Evolutionary conservation across 2,329 filamentous ascomycete genomes (phyloP).

Genomic region (Pestalotiopsis sp.): DNA sequence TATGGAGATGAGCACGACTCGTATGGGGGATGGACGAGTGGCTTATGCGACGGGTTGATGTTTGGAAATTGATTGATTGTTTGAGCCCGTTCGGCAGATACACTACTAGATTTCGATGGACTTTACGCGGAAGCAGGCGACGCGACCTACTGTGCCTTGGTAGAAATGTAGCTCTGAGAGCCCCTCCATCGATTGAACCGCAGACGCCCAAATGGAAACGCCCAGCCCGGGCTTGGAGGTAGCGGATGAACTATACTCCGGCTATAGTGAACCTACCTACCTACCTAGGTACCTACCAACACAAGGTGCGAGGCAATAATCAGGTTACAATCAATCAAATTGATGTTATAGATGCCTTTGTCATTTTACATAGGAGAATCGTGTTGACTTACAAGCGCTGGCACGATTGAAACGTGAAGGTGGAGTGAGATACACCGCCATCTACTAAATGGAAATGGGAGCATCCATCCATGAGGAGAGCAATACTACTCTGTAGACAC

Average conservation of each 20-base stretch:
- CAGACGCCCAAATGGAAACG: background rate
- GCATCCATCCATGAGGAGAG: background rate
- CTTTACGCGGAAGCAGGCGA: background rate
- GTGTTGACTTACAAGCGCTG: too few species aligned
- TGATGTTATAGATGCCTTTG: background rate
- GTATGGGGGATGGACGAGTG: too few species aligned
- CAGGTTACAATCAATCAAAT: background rate
- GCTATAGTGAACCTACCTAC: background rate
- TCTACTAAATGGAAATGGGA: background rate
- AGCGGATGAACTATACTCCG: conserved; percentile 4
- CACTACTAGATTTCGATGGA: background rate
- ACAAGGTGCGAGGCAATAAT: too few species aligned
- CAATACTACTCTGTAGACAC: background rate
- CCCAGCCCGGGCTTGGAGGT: background rate
- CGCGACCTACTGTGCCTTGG: background rate
- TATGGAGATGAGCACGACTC: background rate
- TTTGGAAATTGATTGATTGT: background rate
- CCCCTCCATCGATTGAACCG: background rate
- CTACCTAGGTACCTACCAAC: background rate
- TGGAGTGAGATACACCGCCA: background rate
- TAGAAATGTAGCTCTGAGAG: background rate
- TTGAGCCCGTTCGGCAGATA: background rate
- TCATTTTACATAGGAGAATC: too few species aligned
- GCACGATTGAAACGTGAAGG: too few species aligned
- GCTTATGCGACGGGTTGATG: too few species aligned